Conservation (phyloP, 2,329 filamentous ascomycete species). For the Tolypocladium inflatum region DNA sequence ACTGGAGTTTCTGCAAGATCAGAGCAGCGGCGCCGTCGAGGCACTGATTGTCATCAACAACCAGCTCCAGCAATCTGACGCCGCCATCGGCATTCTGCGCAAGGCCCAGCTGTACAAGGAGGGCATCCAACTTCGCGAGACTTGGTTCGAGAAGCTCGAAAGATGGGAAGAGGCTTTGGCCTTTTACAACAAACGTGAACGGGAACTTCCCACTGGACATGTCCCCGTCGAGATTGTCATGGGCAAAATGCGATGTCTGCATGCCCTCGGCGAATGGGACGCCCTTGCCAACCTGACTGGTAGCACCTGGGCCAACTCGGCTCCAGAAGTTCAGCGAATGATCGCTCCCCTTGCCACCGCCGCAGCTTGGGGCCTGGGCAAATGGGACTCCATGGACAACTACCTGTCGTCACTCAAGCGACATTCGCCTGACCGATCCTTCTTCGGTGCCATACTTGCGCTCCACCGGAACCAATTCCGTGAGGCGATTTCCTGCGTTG, state of each 20-base stretch:
- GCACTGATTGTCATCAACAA: slow-evolving; percentile 99
- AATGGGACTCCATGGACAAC: slow-evolving; percentile 98
- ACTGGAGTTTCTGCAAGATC: slow-evolving; percentile 93
- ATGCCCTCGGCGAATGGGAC: slow-evolving; percentile 97
- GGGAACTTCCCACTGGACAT: slow-evolving; percentile 49
- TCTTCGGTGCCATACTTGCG: slow-evolving; percentile 92
- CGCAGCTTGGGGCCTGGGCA: slow-evolving; percentile 89
- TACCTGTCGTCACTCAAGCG: slow-evolving; percentile 94
- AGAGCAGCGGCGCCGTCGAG: slow-evolving; percentile 90
- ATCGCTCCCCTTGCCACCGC: slow-evolving; percentile 93
- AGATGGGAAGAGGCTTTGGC: slow-evolving; percentile 95
- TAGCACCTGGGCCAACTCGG: slow-evolving; percentile 88
- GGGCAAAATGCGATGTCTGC: slow-evolving; percentile 98
- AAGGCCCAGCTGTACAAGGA: slow-evolving; percentile 95
- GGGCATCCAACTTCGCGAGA: slow-evolving; percentile 86
- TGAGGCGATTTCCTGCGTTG: slow-evolving; percentile 80
- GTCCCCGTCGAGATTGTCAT: slow-evolving; percentile 88
- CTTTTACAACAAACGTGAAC: slow-evolving; percentile 82
- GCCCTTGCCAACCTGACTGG: slow-evolving; percentile 79
- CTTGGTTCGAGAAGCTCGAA: slow-evolving; percentile 97
- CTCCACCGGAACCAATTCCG: slow-evolving; percentile 94
- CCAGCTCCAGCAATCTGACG: slow-evolving; percentile 95
- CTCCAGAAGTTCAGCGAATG: slow-evolving; percentile 74
- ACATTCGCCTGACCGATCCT: slow-evolving; percentile 85
- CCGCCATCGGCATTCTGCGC: slow-evolving; percentile 91